phyloP scores from a whole-genome alignment of 768 basidiomycete species.

The Naematelia aurantialba region DNA sequence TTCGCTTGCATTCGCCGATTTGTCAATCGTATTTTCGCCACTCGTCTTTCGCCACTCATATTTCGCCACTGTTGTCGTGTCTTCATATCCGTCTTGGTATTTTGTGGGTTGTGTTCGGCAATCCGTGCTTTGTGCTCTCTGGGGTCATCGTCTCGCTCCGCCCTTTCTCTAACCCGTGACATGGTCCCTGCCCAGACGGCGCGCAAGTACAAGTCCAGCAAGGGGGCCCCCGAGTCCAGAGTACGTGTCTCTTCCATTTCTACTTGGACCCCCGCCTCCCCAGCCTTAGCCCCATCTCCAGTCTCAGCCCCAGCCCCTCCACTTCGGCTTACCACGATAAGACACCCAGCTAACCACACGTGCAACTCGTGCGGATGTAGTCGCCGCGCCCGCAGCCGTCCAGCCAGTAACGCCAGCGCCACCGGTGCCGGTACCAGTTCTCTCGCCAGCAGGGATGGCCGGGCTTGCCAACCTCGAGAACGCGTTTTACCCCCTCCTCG shows the following conservation, averaged over 20 bases:
- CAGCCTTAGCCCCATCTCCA: not conserved
- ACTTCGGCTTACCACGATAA: too few species aligned
- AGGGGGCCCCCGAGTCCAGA: not conserved
- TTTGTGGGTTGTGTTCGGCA: too few species aligned
- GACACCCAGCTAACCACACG: too few species aligned
- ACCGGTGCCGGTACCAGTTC: not conserved
- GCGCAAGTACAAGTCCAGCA: not conserved
- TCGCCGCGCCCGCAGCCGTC: too few species aligned
- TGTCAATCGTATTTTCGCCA: not conserved
- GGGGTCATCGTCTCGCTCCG: not conserved
- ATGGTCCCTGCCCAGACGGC: not conserved
- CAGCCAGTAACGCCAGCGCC: too few species aligned
- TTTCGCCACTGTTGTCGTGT: too few species aligned
- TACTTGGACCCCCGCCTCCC: not conserved
- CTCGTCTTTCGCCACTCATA: not conserved
- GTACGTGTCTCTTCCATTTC: not conserved
- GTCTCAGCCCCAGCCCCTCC: not conserved
- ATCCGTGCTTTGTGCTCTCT: too few species aligned
- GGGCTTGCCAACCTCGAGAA: conserved; percentile 41
- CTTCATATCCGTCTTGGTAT: too few species aligned
- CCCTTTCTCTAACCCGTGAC: not conserved
- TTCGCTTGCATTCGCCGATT: not conserved
- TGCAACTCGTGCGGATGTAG: too few species aligned
- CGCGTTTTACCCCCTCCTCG: conserved; percentile 46
- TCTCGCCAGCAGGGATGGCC: not conserved